phyloP scores from a whole-genome alignment of 2,329 filamentous ascomycete species.

The Penicillium rolfsii region DNA sequence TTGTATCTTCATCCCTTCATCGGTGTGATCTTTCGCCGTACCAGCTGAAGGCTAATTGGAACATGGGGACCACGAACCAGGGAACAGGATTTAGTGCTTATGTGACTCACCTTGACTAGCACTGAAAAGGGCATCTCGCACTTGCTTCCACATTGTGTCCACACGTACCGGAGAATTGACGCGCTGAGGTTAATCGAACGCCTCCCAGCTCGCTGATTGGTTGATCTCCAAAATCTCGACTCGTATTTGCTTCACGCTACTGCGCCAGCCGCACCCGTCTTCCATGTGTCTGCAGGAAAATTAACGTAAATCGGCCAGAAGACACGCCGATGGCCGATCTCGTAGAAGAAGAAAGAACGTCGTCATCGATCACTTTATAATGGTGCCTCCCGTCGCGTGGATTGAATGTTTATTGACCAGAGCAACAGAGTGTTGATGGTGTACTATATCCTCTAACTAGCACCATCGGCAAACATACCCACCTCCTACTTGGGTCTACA shows the following conservation, averaged over 20 bases:
- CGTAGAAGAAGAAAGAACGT: neutral
- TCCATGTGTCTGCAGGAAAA: neutral
- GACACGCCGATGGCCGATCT: slow-evolving; percentile 9
- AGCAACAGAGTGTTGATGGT: neutral
- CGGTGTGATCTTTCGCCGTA: neutral
- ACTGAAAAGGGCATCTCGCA: neutral
- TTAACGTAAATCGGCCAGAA: slow-evolving; percentile 4
- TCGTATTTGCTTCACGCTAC: slow-evolving; percentile 10
- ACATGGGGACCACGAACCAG: neutral
- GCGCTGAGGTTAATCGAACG: neutral
- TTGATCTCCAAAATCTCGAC: neutral
- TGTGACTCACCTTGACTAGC: slow-evolving; percentile 1
- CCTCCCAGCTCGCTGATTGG: neutral
- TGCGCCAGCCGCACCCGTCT: slow-evolving; percentile 2
- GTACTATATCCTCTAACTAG: neutral
- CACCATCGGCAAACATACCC: neutral
- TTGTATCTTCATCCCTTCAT: neutral
- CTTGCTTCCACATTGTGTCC: neutral
- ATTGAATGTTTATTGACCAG: neutral
- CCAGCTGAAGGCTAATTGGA: neutral
- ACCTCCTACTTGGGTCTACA: neutral
- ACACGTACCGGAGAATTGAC: neutral
- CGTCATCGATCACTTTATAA: slow-evolving; percentile 1
- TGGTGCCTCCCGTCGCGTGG: neutral
- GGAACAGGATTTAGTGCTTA: neutral